Evolutionary conservation across 495 filamentous ascomycete species (phyloP).

Genomic region (Hypoxylon trugodes): DNA sequence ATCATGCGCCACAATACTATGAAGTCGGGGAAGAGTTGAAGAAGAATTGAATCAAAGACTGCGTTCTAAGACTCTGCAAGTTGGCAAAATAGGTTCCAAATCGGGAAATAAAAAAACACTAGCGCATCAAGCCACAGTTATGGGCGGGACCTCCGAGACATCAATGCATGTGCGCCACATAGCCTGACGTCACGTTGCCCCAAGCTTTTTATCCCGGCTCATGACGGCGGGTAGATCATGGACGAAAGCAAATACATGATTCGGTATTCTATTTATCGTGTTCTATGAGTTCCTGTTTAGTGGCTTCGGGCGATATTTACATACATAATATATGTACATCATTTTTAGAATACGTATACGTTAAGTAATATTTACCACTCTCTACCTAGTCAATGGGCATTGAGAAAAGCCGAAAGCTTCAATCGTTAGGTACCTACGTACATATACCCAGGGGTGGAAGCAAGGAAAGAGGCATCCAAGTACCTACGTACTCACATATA

Average conservation of each 20-base stretch:
- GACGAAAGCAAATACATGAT: neutral
- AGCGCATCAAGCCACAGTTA: slow-evolving; percentile 33
- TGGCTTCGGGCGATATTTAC: no score
- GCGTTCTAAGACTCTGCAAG: slow-evolving; percentile 4
- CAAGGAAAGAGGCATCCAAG: neutral
- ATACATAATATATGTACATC: neutral
- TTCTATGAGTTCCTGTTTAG: no score
- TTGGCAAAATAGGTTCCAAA: slow-evolving; percentile 2
- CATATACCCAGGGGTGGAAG: neutral
- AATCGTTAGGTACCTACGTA: neutral
- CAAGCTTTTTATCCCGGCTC: slow-evolving; percentile 1
- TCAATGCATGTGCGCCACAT: slow-evolving; percentile 29
- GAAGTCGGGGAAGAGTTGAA: neutral
- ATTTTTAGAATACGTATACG: no score
- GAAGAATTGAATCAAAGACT: slow-evolving; percentile 5
- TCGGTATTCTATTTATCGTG: neutral
- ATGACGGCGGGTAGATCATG: slow-evolving; percentile 23
- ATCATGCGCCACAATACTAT: slow-evolving; percentile 18
- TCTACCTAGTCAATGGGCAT: neutral
- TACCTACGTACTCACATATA: neutral
- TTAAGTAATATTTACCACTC: no score
- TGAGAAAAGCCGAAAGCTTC: neutral
- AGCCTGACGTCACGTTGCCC: slow-evolving; percentile 30
- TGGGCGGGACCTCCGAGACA: neutral
- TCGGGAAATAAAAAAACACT: slow-evolving; percentile 3